These are phyloP conservation scores for Colletotrichum godetiae DNA, from an alignment of 2,329 filamentous ascomycete species.

Conservation along the genomic window DNA sequence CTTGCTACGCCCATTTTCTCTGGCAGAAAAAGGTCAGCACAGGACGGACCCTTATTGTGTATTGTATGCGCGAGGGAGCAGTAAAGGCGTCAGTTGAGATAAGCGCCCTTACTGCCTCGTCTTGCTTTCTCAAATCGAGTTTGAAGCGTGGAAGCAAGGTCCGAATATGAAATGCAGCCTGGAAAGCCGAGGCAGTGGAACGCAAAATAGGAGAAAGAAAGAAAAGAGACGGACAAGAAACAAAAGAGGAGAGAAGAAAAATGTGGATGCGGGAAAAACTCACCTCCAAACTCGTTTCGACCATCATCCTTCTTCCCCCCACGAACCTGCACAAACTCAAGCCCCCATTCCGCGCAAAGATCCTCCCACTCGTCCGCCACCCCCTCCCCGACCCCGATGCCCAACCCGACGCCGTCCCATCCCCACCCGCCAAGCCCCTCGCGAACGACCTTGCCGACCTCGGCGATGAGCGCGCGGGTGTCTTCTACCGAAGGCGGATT, in stretches of 20 bases:
- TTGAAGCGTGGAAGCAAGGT: too few relatives aligned
- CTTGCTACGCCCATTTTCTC: constrained; percentile 70
- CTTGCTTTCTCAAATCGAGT: too few relatives aligned
- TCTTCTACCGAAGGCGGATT: constrained; percentile 31
- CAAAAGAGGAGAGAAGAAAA: background rate
- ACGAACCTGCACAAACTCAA: constrained; percentile 72
- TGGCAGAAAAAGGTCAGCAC: constrained; percentile 42
- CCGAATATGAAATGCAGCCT: background rate
- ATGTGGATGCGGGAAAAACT: constrained; percentile 40
- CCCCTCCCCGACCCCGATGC: constrained; percentile 63
- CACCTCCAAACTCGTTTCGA: constrained; percentile 71
- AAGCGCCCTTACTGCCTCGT: too few relatives aligned
- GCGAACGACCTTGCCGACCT: constrained; percentile 66
- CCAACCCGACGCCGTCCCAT: constrained; percentile 74
- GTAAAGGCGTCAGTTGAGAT: too few relatives aligned
- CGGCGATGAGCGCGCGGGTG: constrained; percentile 56
- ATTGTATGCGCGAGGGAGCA: too few relatives aligned
- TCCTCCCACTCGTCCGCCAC: constrained; percentile 70
- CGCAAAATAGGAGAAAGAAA: background rate
- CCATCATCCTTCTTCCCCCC: constrained; percentile 48
- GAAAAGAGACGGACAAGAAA: background rate
- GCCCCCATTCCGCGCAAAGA: constrained; percentile 63
- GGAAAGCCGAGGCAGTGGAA: background rate
- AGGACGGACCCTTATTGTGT: background rate
- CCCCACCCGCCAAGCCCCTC: constrained; percentile 69